These are phyloP conservation scores for Fraxinus nigra DNA, from an alignment of 305 asterid species.

Conservation along the genomic window DNA sequence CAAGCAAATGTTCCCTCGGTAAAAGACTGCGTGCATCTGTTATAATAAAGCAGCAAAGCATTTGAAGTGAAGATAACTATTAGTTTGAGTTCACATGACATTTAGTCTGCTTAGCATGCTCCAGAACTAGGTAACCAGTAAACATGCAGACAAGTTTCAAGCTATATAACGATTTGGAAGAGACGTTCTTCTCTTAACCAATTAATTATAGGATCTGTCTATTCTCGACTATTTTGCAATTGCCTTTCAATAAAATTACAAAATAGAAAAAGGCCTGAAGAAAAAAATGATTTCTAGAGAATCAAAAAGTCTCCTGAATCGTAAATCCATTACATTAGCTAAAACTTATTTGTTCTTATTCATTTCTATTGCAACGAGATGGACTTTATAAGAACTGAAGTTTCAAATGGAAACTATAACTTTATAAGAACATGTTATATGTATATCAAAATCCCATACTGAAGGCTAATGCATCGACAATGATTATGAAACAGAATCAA, in stretches of 20 bases:
- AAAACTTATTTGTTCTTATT: neutral
- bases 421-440: neutral
- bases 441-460: neutral
- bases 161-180: neutral
- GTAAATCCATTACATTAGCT: neutral
- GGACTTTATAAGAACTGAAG: neutral
- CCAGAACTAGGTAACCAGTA: neutral
- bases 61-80: neutral
- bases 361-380: neutral
- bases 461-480: neutral
- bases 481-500: neutral
- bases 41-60: neutral
- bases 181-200: neutral
- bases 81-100: neutral
- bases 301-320: neutral
- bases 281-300: neutral
- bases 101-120: neutral
- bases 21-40: neutral
- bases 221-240: neutral
- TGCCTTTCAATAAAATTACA: neutral
- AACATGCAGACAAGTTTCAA: neutral
- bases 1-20: neutral
- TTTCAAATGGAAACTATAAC: neutral
- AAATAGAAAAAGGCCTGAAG: neutral
- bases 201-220: neutral